Base-by-base conservation (phyloP, 108 stramenopile genomes). In the Nannochloropsis gaditana region DNA sequence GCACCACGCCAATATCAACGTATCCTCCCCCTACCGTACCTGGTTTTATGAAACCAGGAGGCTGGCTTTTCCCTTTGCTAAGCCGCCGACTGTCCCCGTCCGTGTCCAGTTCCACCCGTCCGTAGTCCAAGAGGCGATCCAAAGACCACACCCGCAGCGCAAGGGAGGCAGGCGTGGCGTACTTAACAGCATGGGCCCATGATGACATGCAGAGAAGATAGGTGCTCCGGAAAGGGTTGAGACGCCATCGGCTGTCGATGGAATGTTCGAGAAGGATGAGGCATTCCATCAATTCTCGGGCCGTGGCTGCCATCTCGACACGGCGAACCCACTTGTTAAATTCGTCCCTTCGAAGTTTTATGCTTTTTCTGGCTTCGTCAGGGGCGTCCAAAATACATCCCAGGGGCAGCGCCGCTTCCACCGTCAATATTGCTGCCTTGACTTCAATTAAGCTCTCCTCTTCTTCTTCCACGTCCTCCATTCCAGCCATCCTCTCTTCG, bases 371-470 rank as follows among this genome's bases (percentile, higher is more conserved):
- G n/a, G 19, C n/a, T 6, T 15, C 59, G 2, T 73, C 59, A n/a
- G 59, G 59, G 2, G n/a, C 59, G 59, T 73, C 59, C 59, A 73
- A 15, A 15, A 73, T 4, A 73, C 59, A 73, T n/a, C 59, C 59
- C 19, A 73, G 2, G 59, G 59, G 59, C n/a, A 73, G n/a, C 59
- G 59, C 59, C 8, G 59, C 59, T n/a, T 73, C 59, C 2, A 73
- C n/a, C 59, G 59, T 73, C 59, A 73, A n/a, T 15, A 73, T 73
- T 15, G 59, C 59, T n/a, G 59, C 59, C 59, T 73, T 73, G 59
- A 73, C 19, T n/a, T 73, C 59, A n/a, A n/a, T n/a, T n/a, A 73
- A n/a, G 19, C 59, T n/a, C 3, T 73, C 59, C 59, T 73, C 59
- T n/a, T 73, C 59, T n/a, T 3, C 59, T 73, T 73, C 19, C 59